Evolutionary conservation across 2,329 filamentous ascomycete genomes (phyloP).

Genomic region (Aspergillus thermomutatus): DNA sequence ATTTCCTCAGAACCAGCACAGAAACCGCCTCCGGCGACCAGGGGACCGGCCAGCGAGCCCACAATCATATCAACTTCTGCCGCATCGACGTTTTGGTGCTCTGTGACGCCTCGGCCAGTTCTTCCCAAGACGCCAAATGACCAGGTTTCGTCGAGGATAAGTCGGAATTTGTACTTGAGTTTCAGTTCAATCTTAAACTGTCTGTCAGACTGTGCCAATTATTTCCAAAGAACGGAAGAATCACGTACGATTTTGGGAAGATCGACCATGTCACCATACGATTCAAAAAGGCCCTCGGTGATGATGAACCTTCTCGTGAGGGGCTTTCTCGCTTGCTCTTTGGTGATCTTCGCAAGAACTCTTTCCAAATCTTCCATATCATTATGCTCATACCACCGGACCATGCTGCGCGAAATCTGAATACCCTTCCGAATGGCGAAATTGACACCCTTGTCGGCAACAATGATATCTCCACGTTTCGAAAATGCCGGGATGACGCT

Average conservation of each 20-base stretch:
- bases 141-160: slow-evolving; percentile 96
- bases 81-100: slow-evolving; percentile 94
- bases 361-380: slow-evolving; percentile 91
- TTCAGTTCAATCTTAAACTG: slow-evolving; percentile 74
- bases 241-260: slow-evolving; percentile 73
- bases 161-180: slow-evolving; percentile 93
- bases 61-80: slow-evolving; percentile 96
- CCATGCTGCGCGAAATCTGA: slow-evolving; percentile 85
- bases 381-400: slow-evolving; percentile 93
- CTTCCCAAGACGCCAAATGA: slow-evolving; percentile 92
- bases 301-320: slow-evolving; percentile 93
- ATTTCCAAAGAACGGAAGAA: background rate
- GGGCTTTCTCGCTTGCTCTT: slow-evolving; percentile 84
- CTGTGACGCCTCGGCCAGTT: slow-evolving; percentile 87
- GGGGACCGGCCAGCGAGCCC: slow-evolving; percentile 81
- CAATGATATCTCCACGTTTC: slow-evolving; percentile 95
- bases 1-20: slow-evolving; percentile 90
- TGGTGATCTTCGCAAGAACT: slow-evolving; percentile 77
- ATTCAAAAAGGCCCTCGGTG: slow-evolving; percentile 92
- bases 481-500: slow-evolving; percentile 95
- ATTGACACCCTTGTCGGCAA: slow-evolving; percentile 90
- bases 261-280: slow-evolving; percentile 77
- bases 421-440: slow-evolving; percentile 92
- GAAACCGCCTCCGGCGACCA: slow-evolving; percentile 93
- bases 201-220: slow-evolving; percentile 6